phyloP scores from a whole-genome alignment of 441 rosid species.

The Croton laevigatus region DNA sequence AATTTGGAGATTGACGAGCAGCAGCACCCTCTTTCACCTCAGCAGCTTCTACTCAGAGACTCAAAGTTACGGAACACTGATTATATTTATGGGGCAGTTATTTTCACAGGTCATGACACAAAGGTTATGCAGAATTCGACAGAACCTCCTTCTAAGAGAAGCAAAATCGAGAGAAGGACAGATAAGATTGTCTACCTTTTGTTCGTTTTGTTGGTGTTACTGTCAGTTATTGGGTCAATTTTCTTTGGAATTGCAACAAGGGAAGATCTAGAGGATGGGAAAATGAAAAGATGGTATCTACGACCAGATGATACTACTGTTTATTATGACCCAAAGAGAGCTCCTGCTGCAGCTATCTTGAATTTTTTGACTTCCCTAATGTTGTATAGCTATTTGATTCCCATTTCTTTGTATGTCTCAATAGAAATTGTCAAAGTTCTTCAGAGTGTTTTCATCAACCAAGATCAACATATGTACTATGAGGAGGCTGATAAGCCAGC shows the following conservation, averaged over 20 bases:
- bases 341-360: constrained; percentile 53
- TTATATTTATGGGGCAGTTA: constrained; percentile 72
- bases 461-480: constrained; percentile 75
- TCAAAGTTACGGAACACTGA: constrained; percentile 95
- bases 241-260: constrained; percentile 68
- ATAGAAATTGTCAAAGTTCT: constrained; percentile 93
- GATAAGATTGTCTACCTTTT: constrained; percentile 75
- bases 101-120: constrained; percentile 90
- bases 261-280: constrained; percentile 62
- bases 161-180: constrained; percentile 84
- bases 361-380: constrained; percentile 85
- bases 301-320: constrained; percentile 73
- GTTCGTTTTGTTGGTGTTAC: constrained; percentile 61
- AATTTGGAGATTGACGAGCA: constrained; percentile 60
- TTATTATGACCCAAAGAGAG: constrained; percentile 64
- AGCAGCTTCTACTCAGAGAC: constrained; percentile 88
- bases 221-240: constrained; percentile 66
- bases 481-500: constrained; percentile 93
- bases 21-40: constrained; percentile 76
- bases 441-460: constrained; percentile 87
- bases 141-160: constrained; percentile 91
- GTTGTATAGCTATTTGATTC: constrained; percentile 90
- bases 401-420: constrained; percentile 92
- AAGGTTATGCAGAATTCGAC: constrained; percentile 93
- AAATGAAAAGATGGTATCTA: constrained; percentile 91